phyloP scores from a whole-genome alignment of 768 basidiomycete genomes.

The Kwoniella dendrophila region DNA sequence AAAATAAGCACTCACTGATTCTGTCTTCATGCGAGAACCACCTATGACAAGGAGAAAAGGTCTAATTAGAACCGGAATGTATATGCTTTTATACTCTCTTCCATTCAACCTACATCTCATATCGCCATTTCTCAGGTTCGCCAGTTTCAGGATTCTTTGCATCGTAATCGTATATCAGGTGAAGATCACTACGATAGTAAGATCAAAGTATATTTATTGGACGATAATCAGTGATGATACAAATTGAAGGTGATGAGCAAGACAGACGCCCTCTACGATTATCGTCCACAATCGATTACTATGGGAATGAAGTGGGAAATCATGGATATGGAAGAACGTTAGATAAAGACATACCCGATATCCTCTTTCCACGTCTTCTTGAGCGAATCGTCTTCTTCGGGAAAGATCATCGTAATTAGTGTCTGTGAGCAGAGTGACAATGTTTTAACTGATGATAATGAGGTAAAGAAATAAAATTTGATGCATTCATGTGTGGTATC shows the following conservation, averaged over 20 bases:
- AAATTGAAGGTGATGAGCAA: background rate
- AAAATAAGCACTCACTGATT: slow-evolving; percentile 5
- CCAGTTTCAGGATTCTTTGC: slow-evolving; percentile 16
- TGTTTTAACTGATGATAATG: background rate
- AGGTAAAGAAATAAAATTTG: background rate
- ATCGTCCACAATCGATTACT: background rate
- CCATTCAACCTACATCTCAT: slow-evolving; percentile 13
- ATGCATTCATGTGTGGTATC: no score
- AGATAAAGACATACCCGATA: slow-evolving; percentile 9
- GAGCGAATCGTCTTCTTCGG: background rate
- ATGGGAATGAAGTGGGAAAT: background rate
- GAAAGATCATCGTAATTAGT: slow-evolving; percentile 9
- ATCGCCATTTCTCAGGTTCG: slow-evolving; percentile 21
- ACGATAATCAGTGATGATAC: background rate
- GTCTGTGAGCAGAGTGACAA: background rate
- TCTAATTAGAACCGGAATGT: no score
- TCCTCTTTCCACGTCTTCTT: slow-evolving; percentile 14
- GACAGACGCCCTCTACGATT: background rate
- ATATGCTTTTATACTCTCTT: no score
- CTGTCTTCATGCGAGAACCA: slow-evolving; percentile 20
- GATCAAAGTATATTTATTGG: no score
- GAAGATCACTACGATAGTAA: slow-evolving; percentile 1
- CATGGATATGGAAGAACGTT: background rate
- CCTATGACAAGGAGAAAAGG: background rate
- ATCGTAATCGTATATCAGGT: slow-evolving; percentile 18